Percentiles rank a stretch among this genome's conserved stretches.
phyloP scores from a whole-genome alignment of 2,329 filamentous ascomycete species.

The Ceratocystis cubensis region DNA sequence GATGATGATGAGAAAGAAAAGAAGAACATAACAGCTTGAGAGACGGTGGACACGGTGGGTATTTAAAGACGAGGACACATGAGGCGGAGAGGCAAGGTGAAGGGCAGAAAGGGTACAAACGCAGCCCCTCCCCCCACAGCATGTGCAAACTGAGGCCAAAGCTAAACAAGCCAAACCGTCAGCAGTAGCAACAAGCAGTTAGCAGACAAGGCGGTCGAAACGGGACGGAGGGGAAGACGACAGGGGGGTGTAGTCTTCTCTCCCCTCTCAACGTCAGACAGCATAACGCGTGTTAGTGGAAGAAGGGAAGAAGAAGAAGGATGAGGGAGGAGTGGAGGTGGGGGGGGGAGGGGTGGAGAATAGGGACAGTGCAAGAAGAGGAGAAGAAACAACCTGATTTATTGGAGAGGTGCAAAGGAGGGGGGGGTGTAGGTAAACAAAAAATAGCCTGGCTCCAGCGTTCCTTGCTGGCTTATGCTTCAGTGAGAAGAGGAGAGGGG shows the following conservation, averaged over 20 bases:
- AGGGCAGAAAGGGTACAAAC: neutral
- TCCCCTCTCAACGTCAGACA: neutral
- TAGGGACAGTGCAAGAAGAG: neutral
- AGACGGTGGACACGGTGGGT: conserved; percentile 16
- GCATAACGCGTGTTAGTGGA: neutral
- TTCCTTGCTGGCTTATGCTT: no score
- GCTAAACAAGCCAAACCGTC: neutral
- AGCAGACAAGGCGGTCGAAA: neutral
- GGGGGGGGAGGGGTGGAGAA: neutral
- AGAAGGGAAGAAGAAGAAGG: neutral
- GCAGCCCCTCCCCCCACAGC: neutral
- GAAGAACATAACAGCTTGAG: neutral
- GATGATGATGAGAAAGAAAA: conserved; percentile 13
- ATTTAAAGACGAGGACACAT: conserved; percentile 15
- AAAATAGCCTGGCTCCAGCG: neutral
- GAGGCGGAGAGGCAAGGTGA: neutral
- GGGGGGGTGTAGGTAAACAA: neutral
- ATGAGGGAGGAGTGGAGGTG: neutral
- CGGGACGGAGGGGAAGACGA: neutral
- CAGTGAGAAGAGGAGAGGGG: no score
- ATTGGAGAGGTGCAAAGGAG: neutral
- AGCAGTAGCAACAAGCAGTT: neutral
- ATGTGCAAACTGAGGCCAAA: neutral
- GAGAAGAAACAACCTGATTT: neutral
- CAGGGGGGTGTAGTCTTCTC: neutral